Percentiles rank a stretch among this genome's conserved stretches.
Conservation (phyloP, 106 monocot species). For the Allium sativum region DNA sequence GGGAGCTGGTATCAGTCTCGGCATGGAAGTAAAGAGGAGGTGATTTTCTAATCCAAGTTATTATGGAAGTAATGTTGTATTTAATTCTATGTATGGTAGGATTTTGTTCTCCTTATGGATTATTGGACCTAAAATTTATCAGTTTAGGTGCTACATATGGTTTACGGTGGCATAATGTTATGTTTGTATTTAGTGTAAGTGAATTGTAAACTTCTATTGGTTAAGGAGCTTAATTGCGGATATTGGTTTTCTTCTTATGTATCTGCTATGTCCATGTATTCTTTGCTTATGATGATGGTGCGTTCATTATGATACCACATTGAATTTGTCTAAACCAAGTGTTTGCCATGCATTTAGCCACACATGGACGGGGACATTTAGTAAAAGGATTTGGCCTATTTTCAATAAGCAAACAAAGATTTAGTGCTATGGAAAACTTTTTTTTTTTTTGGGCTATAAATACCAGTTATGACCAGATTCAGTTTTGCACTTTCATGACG, state of each 20-base stretch:
- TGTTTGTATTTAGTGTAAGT: neutral
- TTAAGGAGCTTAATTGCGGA: neutral
- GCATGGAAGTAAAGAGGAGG: conserved; percentile 73
- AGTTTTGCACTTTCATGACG: too few species aligned
- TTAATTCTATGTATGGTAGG: neutral
- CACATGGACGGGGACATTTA: neutral
- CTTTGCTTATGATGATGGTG: neutral
- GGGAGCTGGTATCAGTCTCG: conserved; percentile 70
- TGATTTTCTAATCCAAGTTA: neutral
- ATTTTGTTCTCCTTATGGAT: neutral
- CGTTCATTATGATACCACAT: neutral
- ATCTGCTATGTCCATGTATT: neutral
- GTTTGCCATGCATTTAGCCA: neutral
- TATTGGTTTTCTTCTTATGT: neutral
- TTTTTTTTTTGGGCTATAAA: too few species aligned
- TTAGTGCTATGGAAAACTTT: too few species aligned
- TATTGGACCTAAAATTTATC: too few species aligned
- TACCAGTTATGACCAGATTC: too few species aligned
- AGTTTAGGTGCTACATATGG: neutral
- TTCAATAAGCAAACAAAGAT: too few species aligned
- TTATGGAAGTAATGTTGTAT: neutral
- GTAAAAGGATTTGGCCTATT: neutral
- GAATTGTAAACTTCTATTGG: neutral
- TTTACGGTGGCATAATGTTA: neutral
- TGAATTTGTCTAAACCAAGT: too few species aligned